Conservation (phyloP, 345 rosid species). For the Syzygium oleosum region DNA sequence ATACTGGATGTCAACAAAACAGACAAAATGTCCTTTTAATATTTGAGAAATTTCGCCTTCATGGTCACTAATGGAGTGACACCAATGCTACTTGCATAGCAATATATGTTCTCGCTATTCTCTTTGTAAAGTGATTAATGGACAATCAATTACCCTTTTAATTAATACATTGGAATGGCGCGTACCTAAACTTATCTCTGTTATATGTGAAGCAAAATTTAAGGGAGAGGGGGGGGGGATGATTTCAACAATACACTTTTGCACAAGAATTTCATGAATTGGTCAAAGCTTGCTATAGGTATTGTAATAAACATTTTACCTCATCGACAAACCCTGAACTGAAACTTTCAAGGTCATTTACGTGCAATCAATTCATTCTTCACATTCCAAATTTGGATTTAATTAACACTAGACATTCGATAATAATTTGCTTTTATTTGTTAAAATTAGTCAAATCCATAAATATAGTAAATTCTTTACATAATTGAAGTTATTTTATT, state of each 20-base stretch:
- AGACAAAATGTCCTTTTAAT: not conserved
- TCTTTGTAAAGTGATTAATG: not conserved
- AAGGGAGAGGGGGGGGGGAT: not conserved
- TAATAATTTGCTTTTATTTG: too few species aligned
- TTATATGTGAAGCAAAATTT: not conserved
- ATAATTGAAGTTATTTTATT: too few species aligned
- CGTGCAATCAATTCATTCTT: not conserved
- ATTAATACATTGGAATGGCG: not conserved
- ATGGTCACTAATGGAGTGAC: accelerated
- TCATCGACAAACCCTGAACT: not conserved
- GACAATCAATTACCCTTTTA: accelerated
- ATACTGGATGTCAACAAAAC: not conserved
- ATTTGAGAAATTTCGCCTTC: not conserved
- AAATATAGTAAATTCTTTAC: too few species aligned
- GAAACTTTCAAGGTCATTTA: not conserved
- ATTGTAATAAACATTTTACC: too few species aligned
- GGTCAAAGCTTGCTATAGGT: not conserved
- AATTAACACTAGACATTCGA: not conserved
- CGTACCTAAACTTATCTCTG: accelerated
- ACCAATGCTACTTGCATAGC: not conserved
- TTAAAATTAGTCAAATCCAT: too few species aligned
- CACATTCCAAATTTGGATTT: not conserved
- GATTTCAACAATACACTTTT: not conserved
- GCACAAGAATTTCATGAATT: not conserved
- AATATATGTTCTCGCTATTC: not conserved